Percentiles rank a stretch among this genome's conserved stretches.
Conservation (phyloP, 768 basidiomycete genomes). For the Auricularia cornea region DNA sequence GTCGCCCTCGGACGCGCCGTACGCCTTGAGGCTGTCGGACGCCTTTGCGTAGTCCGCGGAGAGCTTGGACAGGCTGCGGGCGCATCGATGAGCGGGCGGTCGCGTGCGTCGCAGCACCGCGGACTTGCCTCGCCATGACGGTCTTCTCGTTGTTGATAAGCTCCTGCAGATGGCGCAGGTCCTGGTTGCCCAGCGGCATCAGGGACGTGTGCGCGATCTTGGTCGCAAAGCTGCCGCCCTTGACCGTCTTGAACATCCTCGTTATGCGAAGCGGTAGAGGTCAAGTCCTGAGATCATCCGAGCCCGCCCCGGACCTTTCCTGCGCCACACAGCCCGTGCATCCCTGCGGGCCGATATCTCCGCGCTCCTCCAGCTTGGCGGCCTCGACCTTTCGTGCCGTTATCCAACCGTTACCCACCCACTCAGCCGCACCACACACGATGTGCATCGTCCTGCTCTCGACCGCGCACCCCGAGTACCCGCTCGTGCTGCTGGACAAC, state of each 20-base stretch:
- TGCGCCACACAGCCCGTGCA: not conserved
- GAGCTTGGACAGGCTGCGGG: conserved; percentile 51
- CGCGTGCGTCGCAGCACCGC: conserved; percentile 15
- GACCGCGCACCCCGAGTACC: not conserved
- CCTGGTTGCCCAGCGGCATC: conserved; percentile 68
- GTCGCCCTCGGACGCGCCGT: conserved; percentile 77
- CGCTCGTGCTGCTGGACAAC: conserved; percentile 2
- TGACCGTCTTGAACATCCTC: conserved; percentile 70
- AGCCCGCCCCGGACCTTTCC: not conserved
- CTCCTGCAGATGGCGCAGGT: conserved; percentile 75
- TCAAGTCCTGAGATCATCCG: not conserved
- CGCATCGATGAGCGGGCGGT: not conserved
- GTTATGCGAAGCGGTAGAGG: not conserved
- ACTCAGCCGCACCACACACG: too few species aligned
- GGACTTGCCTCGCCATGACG: conserved; percentile 65
- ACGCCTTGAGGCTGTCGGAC: conserved; percentile 59
- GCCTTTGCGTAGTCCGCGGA: conserved; percentile 59
- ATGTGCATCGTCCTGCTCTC: too few species aligned
- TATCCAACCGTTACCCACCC: too few species aligned
- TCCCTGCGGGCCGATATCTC: not conserved
- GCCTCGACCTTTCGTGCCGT: too few species aligned
- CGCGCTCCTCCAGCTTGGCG: too few species aligned
- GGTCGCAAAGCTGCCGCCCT: conserved; percentile 37
- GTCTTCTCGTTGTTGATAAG: conserved; percentile 84
- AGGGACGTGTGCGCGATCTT: conserved; percentile 88